Evolutionary conservation across 441 rosid genomes (phyloP), one percentile per base, ranked within the genome.

Genomic region (Adansonia madagascariensis): DNA sequence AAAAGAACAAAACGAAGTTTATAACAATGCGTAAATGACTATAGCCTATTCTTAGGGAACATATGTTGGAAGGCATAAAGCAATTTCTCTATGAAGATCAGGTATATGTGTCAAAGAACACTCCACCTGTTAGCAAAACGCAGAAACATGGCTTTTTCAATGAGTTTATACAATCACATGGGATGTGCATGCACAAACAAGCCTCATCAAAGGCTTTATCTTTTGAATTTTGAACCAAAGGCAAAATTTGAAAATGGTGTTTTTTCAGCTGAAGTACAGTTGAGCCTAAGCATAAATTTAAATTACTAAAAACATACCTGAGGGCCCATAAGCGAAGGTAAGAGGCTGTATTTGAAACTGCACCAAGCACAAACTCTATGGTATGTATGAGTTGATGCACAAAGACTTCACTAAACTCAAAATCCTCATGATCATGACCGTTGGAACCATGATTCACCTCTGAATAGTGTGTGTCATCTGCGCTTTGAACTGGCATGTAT

Each of bases 301-400:
- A 56, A 59, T 39, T 77, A 10, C 27, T 46, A 56, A 41, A 7
- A 27, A 72, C 77, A 75, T 80, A 95, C 99, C 97, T 95, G 79
- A 95, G 94, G 17, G 99, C 97, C 99, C 99, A 94, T 57, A 91
- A 80, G 44, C 99, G 94, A 68, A 95, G 99, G 83, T 95, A 91
- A 3, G 98, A 95, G 75, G 99, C 99, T 59, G 99, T 95, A 83
- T 94, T 95, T 35, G 99, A 95, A 67, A 94, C 98, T 67, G 95
- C 95, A 77, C 99, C 97, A 60, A 94, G 97, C 18, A 94, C 97
- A 84, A 94, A 95, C 77, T 95, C 98, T 71, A 95, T 94, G 27
- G 99, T 91, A 84, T 95, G 98, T 75, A 95, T 95, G 80, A 94
- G 84, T 81, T 92, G 98, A 80, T 95, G 95, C 14, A 95, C 97